These are phyloP conservation scores for Mortierella antarctica DNA, from an alignment of 192 early-diverging fungal species.

Conservation along the genomic window DNA sequence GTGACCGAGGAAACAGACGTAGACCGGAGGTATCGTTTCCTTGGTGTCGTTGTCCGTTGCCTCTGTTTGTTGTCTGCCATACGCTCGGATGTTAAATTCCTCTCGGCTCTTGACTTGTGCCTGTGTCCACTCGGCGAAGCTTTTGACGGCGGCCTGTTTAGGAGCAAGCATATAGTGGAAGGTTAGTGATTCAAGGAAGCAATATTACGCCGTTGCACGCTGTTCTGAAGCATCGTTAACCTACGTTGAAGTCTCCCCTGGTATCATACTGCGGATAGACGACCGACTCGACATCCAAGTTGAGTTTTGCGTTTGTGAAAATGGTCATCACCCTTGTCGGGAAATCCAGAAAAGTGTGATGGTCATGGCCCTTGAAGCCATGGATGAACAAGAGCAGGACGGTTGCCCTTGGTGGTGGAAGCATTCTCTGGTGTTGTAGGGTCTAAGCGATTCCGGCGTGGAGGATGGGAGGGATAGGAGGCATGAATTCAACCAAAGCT, in stretches of 20 bases:
- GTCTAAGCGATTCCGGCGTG: not conserved
- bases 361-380: constrained; percentile 67
- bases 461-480: not conserved
- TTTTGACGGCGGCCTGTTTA: constrained; percentile 53
- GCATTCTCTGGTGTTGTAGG: constrained; percentile 3
- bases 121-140: constrained; percentile 61
- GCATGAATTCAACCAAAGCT: no score
- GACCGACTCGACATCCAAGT: constrained; percentile 57
- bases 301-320: constrained; percentile 49
- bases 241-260: constrained; percentile 57
- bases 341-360: constrained; percentile 59
- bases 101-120: constrained; percentile 48
- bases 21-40: constrained; percentile 32
- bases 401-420: constrained; percentile 41
- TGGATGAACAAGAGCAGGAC: constrained; percentile 67
- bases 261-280: constrained; percentile 70
- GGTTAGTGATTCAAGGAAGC: not conserved
- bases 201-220: not conserved
- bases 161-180: not conserved
- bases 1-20: constrained; percentile 53
- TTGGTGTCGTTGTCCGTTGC: not conserved
- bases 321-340: constrained; percentile 61
- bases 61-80: constrained; percentile 9
- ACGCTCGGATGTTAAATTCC: constrained; percentile 16
- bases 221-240: not conserved